A percentile compares a stretch with the other conserved stretches of the same genome.
Evolutionary conservation across 73 alveolate genomes (phyloP).

Genomic region (Uronychia binucleata): DNA sequence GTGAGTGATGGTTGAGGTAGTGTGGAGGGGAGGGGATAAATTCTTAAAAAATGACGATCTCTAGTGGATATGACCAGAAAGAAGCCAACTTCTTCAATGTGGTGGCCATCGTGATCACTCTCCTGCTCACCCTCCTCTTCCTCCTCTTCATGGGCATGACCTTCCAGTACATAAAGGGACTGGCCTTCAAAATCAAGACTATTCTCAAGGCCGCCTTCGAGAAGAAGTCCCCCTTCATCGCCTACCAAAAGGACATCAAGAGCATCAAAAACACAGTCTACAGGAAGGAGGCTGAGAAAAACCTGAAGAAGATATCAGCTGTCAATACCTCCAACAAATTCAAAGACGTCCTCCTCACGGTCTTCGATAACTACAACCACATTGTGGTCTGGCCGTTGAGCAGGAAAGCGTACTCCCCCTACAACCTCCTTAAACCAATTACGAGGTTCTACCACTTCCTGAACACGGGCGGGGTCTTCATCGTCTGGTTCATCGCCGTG

Average conservation of each 20-base stretch:
- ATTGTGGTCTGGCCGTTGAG: not conserved
- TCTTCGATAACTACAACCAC: not conserved
- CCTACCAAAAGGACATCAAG: constrained; percentile 3
- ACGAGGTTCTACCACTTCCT: constrained; percentile 1
- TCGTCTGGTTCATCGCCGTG: constrained; percentile 1
- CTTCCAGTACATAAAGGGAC: constrained; percentile 1
- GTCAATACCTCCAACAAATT: not conserved
- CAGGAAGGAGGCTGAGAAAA: constrained; percentile 9
- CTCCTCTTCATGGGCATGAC: constrained; percentile 12
- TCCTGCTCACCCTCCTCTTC: not conserved
- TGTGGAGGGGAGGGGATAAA: too few relatives aligned
- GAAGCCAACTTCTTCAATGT: not conserved
- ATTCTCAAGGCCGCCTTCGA: constrained; percentile 24
- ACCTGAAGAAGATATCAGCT: not conserved
- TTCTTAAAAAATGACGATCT: too few relatives aligned
- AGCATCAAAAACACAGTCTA: not conserved
- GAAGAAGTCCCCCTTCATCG: constrained; percentile 15
- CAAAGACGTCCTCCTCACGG: not conserved
- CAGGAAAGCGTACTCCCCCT: not conserved
- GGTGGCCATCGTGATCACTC: constrained; percentile 2
- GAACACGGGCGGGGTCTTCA: not conserved
- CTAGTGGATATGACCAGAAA: too few relatives aligned
- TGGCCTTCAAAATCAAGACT: constrained; percentile 8
- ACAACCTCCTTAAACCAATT: constrained; percentile 9
- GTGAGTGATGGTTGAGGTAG: too few relatives aligned